Conservation (phyloP, 257 asterid species). For the Solanum neorickii region DNA sequence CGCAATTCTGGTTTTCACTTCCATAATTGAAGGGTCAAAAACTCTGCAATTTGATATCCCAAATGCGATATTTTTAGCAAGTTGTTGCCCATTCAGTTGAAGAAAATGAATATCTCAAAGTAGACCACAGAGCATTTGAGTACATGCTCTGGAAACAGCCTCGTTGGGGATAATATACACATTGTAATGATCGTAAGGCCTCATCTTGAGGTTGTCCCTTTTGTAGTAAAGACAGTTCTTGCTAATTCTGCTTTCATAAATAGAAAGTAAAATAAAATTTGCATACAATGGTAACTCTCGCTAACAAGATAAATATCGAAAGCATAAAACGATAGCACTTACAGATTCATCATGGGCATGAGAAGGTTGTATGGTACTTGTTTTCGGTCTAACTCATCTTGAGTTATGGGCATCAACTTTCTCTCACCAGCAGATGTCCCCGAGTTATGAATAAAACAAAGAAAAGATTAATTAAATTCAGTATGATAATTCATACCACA, state of each 20-base stretch:
- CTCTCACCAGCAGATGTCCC: slow-evolving; percentile 89
- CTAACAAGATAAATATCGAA: too few species aligned
- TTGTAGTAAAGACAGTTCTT: slow-evolving; percentile 70
- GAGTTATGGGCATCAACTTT: slow-evolving; percentile 60
- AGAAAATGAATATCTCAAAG: slow-evolving; percentile 69
- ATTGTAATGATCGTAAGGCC: slow-evolving; percentile 50
- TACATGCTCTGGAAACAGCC: slow-evolving; percentile 77
- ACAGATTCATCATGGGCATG: slow-evolving; percentile 53
- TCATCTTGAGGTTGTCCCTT: slow-evolving; percentile 54
- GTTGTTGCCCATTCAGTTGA: slow-evolving; percentile 51
- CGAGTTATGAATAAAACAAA: slow-evolving; percentile 23
- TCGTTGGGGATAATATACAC: slow-evolving; percentile 72
- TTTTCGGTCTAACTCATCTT: slow-evolving; percentile 58
- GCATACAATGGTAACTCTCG: too few species aligned
- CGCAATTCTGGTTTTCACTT: slow-evolving; percentile 51
- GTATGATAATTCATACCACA: not conserved
- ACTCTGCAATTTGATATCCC: slow-evolving; percentile 40
- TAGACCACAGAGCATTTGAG: slow-evolving; percentile 60
- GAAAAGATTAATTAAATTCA: not conserved
- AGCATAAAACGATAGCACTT: slow-evolving; percentile 4
- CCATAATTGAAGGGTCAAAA: slow-evolving; percentile 20
- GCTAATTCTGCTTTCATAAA: slow-evolving; percentile 61
- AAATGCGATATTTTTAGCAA: slow-evolving; percentile 40
- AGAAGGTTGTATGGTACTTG: slow-evolving; percentile 26
- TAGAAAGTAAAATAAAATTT: slow-evolving; percentile 15